Percentiles rank a stretch among this genome's conserved stretches.
Conservation (phyloP, 2,329 filamentous ascomycete species). For the Domatiomyces globalis region DNA sequence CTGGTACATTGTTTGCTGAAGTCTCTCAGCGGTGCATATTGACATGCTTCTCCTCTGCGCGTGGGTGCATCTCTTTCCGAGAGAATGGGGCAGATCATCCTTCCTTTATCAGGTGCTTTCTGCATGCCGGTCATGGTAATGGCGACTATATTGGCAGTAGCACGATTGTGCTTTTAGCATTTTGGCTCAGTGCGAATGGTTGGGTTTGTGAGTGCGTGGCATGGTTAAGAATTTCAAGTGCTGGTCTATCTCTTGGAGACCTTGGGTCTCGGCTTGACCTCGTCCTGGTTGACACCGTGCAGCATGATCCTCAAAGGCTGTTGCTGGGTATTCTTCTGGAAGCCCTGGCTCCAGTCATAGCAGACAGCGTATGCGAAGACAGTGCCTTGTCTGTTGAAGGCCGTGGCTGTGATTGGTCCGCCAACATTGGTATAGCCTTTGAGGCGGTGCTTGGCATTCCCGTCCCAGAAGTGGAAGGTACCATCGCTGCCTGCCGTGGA, state of each 20-base stretch:
- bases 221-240: neutral
- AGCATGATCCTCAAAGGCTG: constrained; percentile 68
- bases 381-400: constrained; percentile 74
- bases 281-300: constrained; percentile 56
- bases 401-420: constrained; percentile 76
- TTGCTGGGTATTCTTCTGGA: constrained; percentile 62
- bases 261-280: constrained; percentile 44
- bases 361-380: constrained; percentile 83
- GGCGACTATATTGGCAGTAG: neutral
- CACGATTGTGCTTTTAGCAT: neutral
- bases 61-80: neutral
- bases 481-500: constrained; percentile 90
- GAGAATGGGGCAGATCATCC: neutral
- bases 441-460: constrained; percentile 73
- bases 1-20: no score
- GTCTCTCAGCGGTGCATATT: neutral
- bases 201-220: no score
- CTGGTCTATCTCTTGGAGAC: constrained; percentile 24
- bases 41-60: neutral
- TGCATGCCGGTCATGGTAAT: neutral
- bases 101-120: neutral
- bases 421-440: constrained; percentile 78
- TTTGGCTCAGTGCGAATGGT: neutral
- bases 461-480: constrained; percentile 70
- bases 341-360: constrained; percentile 98